phyloP scores from a whole-genome alignment of 257 asterid species.

The Rehmannia glutinosa region DNA sequence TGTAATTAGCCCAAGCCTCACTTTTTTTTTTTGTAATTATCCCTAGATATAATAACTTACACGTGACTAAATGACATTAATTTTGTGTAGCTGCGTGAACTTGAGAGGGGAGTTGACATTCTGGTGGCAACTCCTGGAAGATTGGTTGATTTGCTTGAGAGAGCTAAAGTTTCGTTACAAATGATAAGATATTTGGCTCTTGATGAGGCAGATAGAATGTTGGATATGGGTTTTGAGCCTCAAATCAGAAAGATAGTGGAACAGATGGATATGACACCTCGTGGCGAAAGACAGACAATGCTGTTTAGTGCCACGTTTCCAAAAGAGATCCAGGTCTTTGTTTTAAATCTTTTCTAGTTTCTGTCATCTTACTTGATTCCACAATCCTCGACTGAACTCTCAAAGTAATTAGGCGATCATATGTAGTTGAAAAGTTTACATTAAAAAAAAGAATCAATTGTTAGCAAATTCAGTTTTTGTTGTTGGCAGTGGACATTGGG shows the following conservation, averaged over 20 bases:
- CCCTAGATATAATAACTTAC: background rate
- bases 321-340: constrained; percentile 74
- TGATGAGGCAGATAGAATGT: constrained; percentile 95
- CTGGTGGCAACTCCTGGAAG: constrained; percentile 96
- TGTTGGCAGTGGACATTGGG: constrained; percentile 8
- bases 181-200: constrained; percentile 87
- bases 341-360: constrained; percentile 10
- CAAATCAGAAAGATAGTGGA: constrained; percentile 90
- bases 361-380: background rate
- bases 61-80: constrained; percentile 8
- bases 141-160: constrained; percentile 90
- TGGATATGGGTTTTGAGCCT: constrained; percentile 97
- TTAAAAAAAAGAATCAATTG: background rate
- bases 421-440: background rate
- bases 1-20: background rate
- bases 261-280: constrained; percentile 94
- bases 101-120: constrained; percentile 93
- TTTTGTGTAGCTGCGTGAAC: constrained; percentile 70
- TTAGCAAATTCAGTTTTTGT: background rate
- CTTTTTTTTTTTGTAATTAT: background rate
- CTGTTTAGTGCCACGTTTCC: constrained; percentile 94
- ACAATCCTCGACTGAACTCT: background rate
- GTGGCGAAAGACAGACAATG: constrained; percentile 88
- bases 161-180: constrained; percentile 79
- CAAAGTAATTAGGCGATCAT: background rate